Evolutionary conservation across 768 basidiomycete species (phyloP).

Genomic region (Mycena galopus): DNA sequence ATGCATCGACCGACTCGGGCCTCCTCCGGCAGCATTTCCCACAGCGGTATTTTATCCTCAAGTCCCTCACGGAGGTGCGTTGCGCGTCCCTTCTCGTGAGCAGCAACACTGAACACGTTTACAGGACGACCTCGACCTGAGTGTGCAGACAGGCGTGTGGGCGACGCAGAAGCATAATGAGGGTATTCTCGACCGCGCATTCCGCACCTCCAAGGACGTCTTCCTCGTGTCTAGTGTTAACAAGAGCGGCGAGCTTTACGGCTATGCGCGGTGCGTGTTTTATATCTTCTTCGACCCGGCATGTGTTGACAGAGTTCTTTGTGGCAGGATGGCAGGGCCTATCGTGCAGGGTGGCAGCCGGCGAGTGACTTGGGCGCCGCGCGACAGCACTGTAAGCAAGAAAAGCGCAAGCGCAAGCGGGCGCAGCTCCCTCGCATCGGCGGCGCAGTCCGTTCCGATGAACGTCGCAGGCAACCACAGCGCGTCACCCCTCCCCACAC

Average conservation of each 20-base stretch:
- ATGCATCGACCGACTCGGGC: slow-evolving; percentile 87
- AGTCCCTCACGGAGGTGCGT: slow-evolving; percentile 84
- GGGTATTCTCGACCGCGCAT: slow-evolving; percentile 91
- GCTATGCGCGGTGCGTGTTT: slow-evolving; percentile 79
- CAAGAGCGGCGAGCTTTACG: slow-evolving; percentile 94
- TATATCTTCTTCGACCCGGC: not conserved
- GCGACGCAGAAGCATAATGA: slow-evolving; percentile 95
- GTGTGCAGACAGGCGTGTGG: slow-evolving; percentile 86
- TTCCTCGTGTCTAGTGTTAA: slow-evolving; percentile 94
- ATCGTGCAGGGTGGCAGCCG: slow-evolving; percentile 60
- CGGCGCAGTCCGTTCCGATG: not conserved
- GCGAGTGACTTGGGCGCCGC: slow-evolving; percentile 66
- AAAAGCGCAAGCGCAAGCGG: not conserved
- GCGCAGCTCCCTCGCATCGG: not conserved
- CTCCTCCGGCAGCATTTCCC: slow-evolving; percentile 84
- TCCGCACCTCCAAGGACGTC: slow-evolving; percentile 88
- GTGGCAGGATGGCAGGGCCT: slow-evolving; percentile 77
- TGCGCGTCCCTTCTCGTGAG: not conserved
- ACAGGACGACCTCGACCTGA: slow-evolving; percentile 83
- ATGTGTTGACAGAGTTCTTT: not conserved
- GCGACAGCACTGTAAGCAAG: not conserved
- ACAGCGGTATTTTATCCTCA: slow-evolving; percentile 90
- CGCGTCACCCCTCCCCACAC: not conserved
- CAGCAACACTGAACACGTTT: slow-evolving; percentile 18
- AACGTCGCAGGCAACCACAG: not conserved